phyloP scores from a whole-genome alignment of 202 grass and related monocot genomes.

The Musa balbisiana region DNA sequence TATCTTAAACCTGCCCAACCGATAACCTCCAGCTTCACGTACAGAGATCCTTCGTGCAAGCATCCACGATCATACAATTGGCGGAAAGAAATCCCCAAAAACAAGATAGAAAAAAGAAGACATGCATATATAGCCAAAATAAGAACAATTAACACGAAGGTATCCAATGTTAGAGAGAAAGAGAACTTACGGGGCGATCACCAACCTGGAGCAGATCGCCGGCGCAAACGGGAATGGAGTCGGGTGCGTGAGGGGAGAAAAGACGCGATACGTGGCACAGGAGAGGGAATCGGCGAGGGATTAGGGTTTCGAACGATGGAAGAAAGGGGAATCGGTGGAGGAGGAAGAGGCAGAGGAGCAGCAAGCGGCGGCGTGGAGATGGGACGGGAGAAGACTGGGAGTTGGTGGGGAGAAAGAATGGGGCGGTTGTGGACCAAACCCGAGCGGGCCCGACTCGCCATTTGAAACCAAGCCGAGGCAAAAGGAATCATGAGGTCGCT shows the following conservation, averaged over 20 bases:
- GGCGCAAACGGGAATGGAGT: background rate
- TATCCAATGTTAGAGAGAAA: too few relatives aligned
- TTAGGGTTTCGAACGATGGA: background rate
- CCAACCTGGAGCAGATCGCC: background rate
- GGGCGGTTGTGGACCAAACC: background rate
- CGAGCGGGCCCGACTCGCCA: background rate
- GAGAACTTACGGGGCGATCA: background rate
- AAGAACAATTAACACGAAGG: too few relatives aligned
- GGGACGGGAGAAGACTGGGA: background rate
- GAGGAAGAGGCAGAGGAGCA: background rate
- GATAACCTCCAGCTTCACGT: background rate
- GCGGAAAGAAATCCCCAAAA: background rate
- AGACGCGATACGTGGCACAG: background rate
- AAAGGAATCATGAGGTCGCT: too few relatives aligned
- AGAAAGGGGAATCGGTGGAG: background rate
- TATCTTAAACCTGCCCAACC: background rate
- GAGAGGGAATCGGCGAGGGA: background rate
- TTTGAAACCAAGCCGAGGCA: too few relatives aligned
- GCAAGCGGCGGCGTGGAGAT: background rate
- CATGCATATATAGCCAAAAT: background rate
- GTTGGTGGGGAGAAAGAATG: background rate
- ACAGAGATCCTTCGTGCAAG: background rate
- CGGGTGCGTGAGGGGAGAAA: too few relatives aligned
- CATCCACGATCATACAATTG: background rate
- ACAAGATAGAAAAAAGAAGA: background rate